Evolutionary conservation across 2,329 filamentous ascomycete genomes (phyloP).

Genomic region (Verticillium alfalfae): DNA sequence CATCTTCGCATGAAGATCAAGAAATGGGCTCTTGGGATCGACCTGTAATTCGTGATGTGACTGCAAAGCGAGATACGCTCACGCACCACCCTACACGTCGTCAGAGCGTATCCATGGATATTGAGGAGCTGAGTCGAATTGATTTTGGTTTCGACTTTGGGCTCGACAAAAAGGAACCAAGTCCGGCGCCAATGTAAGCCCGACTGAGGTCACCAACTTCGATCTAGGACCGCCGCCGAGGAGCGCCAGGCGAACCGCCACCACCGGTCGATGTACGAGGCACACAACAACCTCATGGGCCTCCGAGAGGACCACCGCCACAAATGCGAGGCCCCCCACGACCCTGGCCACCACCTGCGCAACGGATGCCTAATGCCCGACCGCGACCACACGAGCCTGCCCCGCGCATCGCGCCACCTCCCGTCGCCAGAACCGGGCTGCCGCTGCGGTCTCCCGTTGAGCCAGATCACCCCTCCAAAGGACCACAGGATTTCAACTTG

Average conservation of each 20-base stretch:
- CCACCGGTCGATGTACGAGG: not conserved
- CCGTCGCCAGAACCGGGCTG: not conserved
- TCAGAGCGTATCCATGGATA: slow-evolving; percentile 42
- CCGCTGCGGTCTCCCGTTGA: not conserved
- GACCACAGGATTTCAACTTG: slow-evolving; percentile 1
- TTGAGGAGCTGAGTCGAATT: slow-evolving; percentile 25
- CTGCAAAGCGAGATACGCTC: slow-evolving; percentile 46
- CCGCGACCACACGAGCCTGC: not conserved
- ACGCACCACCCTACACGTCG: slow-evolving; percentile 38
- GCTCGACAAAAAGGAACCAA: not conserved
- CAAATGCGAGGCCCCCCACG: not conserved
- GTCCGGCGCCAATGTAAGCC: not conserved
- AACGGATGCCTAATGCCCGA: not conserved
- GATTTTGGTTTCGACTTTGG: slow-evolving; percentile 3
- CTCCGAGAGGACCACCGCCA: not conserved
- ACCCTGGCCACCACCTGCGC: not conserved
- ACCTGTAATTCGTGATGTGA: slow-evolving; percentile 41
- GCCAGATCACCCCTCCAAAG: slow-evolving; percentile 1
- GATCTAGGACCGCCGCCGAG: slow-evolving; percentile 7
- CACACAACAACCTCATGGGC: not conserved
- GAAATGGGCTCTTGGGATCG: slow-evolving; percentile 30
- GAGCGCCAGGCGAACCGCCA: slow-evolving; percentile 7
- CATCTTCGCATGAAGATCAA: slow-evolving; percentile 14
- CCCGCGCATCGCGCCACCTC: not conserved
- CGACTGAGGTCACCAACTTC: too few relatives aligned